Base-by-base conservation (phyloP, 257 asterid genomes). In the Cinchona pubescens region DNA sequence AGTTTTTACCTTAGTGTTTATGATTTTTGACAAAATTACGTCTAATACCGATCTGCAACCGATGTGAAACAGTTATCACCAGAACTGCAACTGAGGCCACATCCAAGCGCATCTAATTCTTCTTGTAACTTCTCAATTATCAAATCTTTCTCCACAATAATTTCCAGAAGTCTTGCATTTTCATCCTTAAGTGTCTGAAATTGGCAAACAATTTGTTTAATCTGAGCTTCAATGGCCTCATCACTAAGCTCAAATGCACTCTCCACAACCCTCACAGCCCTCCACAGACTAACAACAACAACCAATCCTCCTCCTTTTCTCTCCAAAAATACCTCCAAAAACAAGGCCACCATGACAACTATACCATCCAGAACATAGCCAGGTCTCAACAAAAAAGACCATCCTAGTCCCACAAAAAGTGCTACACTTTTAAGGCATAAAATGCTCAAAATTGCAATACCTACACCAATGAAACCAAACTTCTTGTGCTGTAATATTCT, bases 221-320 rank as follows among this genome's bases (percentile, higher is more conserved):
- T 79, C 56, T 79, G 68, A 60, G 79, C 77, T 72, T 82, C 81
- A 72, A 82, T 79, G 48, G 83, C 78, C 74, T 82, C 79, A 73
- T 82, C 86, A 42, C 83, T 76, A 0, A 82, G 35, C 79, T 82
- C 86, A 63, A 82, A 82, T 18, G 83, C 83, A 76, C 81, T 67
- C 75, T 79, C 86, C 37, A 82, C 72, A 67, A 82, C 77, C 75
- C 83, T 75, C 61, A 79, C 79, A 71, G 79, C 67, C n/a, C 86
- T 62, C 86, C 86, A 79, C 78, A 82, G 46, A 29, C 83, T 79
- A 61, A 79, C 83, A 55, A 82, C 83, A 30, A 76, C 67, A 29
- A 82, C 78, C 80, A 82, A 72, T 7, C 83, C 83, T 27, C 86
- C 86, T 13, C 81, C 83, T 21, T 65, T 79, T 51, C 74, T 72